Evolutionary conservation across 257 asterid species (phyloP).

Genomic region (Fraxinus pennsylvanica): DNA sequence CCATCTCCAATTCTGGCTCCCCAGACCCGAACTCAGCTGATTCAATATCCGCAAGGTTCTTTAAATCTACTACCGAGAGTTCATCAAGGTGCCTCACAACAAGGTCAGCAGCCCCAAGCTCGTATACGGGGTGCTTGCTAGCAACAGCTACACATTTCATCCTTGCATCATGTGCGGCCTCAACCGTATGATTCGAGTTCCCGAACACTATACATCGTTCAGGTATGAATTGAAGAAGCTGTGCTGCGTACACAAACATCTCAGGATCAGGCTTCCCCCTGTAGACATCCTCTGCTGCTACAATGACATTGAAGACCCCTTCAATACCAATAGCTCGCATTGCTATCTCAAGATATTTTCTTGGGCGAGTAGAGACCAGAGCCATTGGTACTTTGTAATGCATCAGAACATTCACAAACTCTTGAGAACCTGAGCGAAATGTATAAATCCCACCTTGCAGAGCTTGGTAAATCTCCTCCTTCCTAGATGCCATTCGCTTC

Average conservation of each 20-base stretch:
- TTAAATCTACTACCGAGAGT: constrained; percentile 80
- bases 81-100: constrained; percentile 79
- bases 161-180: constrained; percentile 94
- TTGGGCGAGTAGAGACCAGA: constrained; percentile 83
- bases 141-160: constrained; percentile 97
- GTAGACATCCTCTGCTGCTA: constrained; percentile 83
- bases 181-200: constrained; percentile 83
- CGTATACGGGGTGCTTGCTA: constrained; percentile 81
- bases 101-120: constrained; percentile 89
- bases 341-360: constrained; percentile 65
- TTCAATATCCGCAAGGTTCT: constrained; percentile 80
- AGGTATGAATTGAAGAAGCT: constrained; percentile 74
- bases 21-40: constrained; percentile 58
- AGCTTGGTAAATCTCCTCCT: constrained; percentile 80
- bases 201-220: constrained; percentile 92
- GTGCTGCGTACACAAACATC: constrained; percentile 87
- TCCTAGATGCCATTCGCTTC: constrained; percentile 65
- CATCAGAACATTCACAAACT: constrained; percentile 59
- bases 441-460: constrained; percentile 77
- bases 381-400: constrained; percentile 93
- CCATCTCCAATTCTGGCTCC: constrained; percentile 86
- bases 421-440: constrained; percentile 82
- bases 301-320: constrained; percentile 68
- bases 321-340: constrained; percentile 66
- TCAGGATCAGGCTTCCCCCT: constrained; percentile 98